Evolutionary conservation across 78 protist genomes (phyloP).

Genomic region (Isochrysis galbana): DNA sequence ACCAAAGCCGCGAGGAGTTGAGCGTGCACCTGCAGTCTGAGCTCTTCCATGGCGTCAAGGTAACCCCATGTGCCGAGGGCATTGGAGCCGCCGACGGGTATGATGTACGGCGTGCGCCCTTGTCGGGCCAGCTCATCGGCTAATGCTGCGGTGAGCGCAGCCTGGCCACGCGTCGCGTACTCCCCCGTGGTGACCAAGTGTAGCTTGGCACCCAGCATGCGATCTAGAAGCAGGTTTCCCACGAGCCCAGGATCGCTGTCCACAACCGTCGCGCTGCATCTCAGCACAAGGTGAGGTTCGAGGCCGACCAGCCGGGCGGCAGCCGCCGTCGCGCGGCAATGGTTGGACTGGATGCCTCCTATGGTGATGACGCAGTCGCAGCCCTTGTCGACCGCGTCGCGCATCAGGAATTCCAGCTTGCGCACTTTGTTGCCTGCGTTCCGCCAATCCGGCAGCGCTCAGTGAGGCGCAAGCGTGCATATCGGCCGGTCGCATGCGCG

Average conservation of each 20-base stretch:
- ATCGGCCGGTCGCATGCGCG: no score
- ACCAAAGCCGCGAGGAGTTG: no score
- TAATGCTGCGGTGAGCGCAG: neutral
- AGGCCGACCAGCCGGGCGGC: constrained; percentile 38
- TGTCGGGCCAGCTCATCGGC: neutral
- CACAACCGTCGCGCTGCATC: neutral
- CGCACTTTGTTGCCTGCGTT: constrained; percentile 46
- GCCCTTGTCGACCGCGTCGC: neutral
- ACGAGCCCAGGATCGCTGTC: neutral
- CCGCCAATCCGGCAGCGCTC: no score
- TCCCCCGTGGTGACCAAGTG: neutral
- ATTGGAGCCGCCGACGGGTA: constrained; percentile 21
- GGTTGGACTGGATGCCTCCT: constrained; percentile 44
- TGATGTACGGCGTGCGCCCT: neutral
- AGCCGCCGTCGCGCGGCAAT: constrained; percentile 36
- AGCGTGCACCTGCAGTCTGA: neutral
- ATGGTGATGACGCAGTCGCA: neutral
- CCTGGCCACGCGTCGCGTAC: neutral
- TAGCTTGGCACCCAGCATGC: constrained; percentile 10
- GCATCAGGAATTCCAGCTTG: constrained; percentile 38
- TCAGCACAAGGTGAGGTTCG: constrained; percentile 17
- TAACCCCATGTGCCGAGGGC: constrained; percentile 51
- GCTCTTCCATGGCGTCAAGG: constrained; percentile 1
- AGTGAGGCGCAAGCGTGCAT: no score
- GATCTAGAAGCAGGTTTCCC: constrained; percentile 19